These are phyloP conservation scores for Dendrobium catenatum DNA, from an alignment of 106 monocot species.

Conservation along the genomic window DNA sequence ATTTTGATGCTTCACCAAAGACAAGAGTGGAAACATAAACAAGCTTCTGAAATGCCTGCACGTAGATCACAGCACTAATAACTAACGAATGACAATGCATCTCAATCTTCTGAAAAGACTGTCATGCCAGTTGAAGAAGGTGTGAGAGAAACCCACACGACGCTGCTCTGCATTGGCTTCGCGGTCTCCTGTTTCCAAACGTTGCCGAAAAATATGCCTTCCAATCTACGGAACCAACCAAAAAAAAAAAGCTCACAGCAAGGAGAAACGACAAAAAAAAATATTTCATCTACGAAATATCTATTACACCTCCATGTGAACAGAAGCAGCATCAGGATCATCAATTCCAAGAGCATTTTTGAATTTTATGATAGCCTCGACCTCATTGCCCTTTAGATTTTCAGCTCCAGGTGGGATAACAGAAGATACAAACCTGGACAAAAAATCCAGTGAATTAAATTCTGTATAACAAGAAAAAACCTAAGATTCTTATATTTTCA, in stretches of 20 bases:
- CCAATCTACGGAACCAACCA: conserved; percentile 52
- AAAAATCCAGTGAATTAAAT: neutral
- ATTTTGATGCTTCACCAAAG: conserved; percentile 85
- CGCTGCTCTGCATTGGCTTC: conserved; percentile 83
- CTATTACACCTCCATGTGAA: conserved; percentile 77
- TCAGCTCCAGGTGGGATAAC: conserved; percentile 78
- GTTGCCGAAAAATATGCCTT: conserved; percentile 79
- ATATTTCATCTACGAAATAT: neutral
- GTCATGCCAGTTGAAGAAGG: neutral
- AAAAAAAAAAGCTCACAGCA: conserved; percentile 12
- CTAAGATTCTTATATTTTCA: neutral
- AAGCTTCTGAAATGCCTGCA: conserved; percentile 96
- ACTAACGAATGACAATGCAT: neutral
- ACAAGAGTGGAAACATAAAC: conserved; percentile 89
- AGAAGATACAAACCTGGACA: conserved; percentile 57
- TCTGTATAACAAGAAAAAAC: neutral
- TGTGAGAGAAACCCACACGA: conserved; percentile 28
- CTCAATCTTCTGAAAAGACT: neutral
- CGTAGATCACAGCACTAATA: conserved; percentile 10
- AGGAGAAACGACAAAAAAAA: neutral
- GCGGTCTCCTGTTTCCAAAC: conserved; percentile 83
- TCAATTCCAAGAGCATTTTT: conserved; percentile 90
- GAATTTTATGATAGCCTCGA: conserved; percentile 78
- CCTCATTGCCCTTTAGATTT: conserved; percentile 85
- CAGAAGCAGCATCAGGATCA: conserved; percentile 91